Evolutionary conservation across 139 green algal species (phyloP).

Genomic region (Haematococcus sp.): DNA sequence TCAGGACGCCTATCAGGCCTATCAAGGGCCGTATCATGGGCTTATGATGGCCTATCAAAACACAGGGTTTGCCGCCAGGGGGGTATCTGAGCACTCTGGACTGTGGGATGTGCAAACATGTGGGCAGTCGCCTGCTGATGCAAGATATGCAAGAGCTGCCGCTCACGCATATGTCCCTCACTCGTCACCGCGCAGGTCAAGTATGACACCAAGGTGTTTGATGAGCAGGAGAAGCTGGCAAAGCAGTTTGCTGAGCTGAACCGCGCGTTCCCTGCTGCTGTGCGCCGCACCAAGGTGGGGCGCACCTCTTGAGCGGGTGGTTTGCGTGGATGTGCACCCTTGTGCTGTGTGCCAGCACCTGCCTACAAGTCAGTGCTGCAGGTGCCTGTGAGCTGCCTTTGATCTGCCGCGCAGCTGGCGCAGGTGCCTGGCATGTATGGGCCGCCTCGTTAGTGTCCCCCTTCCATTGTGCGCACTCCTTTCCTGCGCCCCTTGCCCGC

Average conservation of each 20-base stretch:
- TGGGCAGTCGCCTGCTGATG: too few species aligned
- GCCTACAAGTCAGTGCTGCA: too few species aligned
- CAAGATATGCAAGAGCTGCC: too few species aligned
- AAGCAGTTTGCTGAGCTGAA: constrained; percentile 40
- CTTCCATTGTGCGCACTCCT: not conserved
- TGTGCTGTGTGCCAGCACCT: too few species aligned
- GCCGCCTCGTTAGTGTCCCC: not conserved
- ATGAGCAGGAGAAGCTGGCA: constrained; percentile 22
- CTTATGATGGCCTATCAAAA: not conserved
- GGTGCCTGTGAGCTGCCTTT: too few species aligned
- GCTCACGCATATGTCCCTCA: too few species aligned
- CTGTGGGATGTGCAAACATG: constrained; percentile 1
- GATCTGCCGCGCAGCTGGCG: not conserved
- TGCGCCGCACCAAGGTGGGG: constrained; percentile 45
- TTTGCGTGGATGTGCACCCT: too few species aligned
- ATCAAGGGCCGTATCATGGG: too few species aligned
- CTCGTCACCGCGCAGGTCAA: constrained; percentile 18
- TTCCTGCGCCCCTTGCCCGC: too few species aligned
- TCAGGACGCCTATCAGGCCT: too few species aligned
- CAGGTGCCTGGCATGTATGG: not conserved
- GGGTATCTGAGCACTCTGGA: not conserved
- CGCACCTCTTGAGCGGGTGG: not conserved
- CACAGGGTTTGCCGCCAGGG: not conserved
- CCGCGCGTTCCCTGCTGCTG: constrained; percentile 28
- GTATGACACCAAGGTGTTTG: constrained; percentile 18